Evolutionary conservation across 306 rosid species (phyloP).

Genomic region (Citrullus amarus): DNA sequence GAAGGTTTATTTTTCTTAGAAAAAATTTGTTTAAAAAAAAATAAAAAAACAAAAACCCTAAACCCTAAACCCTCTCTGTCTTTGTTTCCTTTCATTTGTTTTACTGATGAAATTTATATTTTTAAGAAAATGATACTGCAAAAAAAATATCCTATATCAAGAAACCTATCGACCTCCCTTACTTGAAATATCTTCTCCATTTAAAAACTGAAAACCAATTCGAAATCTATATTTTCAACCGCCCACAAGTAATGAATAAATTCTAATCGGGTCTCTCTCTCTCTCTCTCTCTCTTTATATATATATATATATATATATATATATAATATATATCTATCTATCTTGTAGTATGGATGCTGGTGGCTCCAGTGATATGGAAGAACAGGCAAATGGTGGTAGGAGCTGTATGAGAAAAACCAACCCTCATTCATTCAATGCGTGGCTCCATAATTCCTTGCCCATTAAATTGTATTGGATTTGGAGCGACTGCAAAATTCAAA

Average conservation of each 20-base stretch:
- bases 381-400: slow-evolving; percentile 28
- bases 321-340: too few species aligned
- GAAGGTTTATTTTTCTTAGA: too few species aligned
- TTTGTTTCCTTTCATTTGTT: too few species aligned
- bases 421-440: background rate
- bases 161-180: background rate
- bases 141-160: background rate
- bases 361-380: slow-evolving; percentile 74
- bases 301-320: background rate
- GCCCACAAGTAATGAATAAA: background rate
- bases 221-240: background rate
- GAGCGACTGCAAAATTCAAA: background rate
- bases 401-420: slow-evolving; percentile 11
- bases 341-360: slow-evolving; percentile 78
- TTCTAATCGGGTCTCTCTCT: background rate
- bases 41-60: too few species aligned
- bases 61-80: too few species aligned
- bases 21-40: too few species aligned
- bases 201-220: background rate
- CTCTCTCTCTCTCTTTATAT: background rate
- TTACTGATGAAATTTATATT: background rate
- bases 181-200: background rate
- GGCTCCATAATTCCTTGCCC: background rate
- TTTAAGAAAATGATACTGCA: background rate
- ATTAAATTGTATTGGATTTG: too few species aligned